Base-by-base conservation (phyloP, 345 rosid genomes). In the Sonneratia caseolaris region DNA sequence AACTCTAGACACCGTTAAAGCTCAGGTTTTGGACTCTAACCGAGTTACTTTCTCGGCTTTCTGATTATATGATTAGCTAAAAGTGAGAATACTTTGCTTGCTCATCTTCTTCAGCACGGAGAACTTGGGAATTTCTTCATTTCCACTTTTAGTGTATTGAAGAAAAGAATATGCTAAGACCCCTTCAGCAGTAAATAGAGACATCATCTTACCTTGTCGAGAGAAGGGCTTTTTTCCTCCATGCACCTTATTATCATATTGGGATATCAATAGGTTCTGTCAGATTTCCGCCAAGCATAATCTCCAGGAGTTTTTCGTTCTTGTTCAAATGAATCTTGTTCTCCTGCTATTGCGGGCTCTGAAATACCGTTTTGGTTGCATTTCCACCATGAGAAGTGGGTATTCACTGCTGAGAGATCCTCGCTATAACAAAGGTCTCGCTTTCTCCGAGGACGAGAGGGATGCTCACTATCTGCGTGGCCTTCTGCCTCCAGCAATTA, bases 391-490 rank as follows among this genome's bases (percentile, higher is more conserved):
- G 32, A 32, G 69, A 79, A 91, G 98, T 83, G 97, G 97, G 2
- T 84, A 83, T 67, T 78, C 88, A 16, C 75, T 94, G 85, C 76
- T 91, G 81, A 79, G 98, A 76, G 96, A 94, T 80, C 97, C 96
- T 57, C 94, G 70, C 62, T 88, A 88, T 69, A 89, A 89, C 89
- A 91, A 94, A 72, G 98, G 97, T 78, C 91, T 90, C 76, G 87
- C 95, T 45, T 94, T 91, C 79, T 81, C 84, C 22, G 96, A 86
- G 84, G 78, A 80, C 73, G 97, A 94, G 77, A 84, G 98, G 82
- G 91, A 91, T 79, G 72, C 89, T 8, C 98, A 88, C 75, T 89
- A 88, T 86, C 74, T 91, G 82, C 89, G 94, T 19, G 95, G 96
- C 37, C 94, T 94, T 77, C 85, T 94, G 65, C 97, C 97, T 72